Conservation (phyloP, 2,329 filamentous ascomycete species). For the Pseudocercospora cruenta region DNA sequence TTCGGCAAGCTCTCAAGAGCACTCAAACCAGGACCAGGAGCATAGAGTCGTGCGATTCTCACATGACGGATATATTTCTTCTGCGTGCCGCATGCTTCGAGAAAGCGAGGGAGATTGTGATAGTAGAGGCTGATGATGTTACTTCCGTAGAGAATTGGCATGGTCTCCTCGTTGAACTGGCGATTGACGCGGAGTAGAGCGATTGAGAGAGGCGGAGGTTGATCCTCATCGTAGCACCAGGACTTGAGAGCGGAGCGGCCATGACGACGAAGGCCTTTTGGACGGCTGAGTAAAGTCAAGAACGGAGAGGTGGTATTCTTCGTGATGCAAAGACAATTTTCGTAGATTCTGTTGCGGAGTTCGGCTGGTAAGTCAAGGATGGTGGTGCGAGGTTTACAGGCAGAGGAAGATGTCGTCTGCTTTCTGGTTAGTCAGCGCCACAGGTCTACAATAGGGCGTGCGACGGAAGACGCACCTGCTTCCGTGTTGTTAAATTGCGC, state of each 20-base stretch:
- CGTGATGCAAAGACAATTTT: not conserved
- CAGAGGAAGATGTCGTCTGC: no score
- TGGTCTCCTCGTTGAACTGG: not conserved
- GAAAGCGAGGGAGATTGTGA: not conserved
- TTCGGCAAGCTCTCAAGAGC: no score
- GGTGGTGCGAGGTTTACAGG: not conserved
- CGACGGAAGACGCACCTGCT: no score
- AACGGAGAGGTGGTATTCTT: no score
- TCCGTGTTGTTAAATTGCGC: no score
- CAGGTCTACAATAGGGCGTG: no score
- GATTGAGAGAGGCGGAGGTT: not conserved
- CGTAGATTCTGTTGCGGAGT: not conserved
- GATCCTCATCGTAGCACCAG: not conserved
- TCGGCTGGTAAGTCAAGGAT: not conserved
- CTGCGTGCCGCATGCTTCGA: not conserved
- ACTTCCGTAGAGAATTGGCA: not conserved
- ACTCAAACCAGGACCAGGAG: no score
- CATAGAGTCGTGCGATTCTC: no score
- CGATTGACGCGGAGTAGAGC: not conserved
- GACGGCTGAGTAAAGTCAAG: not conserved
- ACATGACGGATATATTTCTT: no score
- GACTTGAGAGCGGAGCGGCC: no score
- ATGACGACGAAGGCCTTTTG: not conserved
- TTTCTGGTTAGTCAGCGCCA: no score
- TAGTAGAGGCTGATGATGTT: not conserved